A percentile compares a stretch with the other conserved stretches of the same genome.
Conservation (phyloP, 192 early-diverging fungal species). For the Coemansia sp. region DNA sequence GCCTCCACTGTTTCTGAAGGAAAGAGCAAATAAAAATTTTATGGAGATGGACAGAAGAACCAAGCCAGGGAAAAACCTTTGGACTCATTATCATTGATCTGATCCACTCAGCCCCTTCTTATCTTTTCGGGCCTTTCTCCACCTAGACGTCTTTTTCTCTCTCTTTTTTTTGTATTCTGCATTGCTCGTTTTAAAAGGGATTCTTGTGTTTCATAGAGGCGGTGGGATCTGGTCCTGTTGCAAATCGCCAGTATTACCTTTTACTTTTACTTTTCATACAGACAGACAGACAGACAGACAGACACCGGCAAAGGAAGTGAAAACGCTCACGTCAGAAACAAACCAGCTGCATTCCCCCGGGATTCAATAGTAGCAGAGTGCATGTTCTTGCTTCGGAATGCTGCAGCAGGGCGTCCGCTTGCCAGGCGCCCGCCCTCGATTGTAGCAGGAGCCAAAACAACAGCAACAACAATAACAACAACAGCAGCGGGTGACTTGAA, state of each 20-base stretch:
- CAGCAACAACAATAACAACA: too few species aligned
- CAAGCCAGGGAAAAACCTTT: too few species aligned
- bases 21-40: too few species aligned
- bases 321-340: not conserved
- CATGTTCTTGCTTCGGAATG: constrained; percentile 4
- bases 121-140: not conserved
- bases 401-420: not conserved
- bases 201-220: not conserved
- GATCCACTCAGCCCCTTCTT: too few species aligned
- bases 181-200: too few species aligned
- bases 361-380: not conserved
- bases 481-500: too few species aligned
- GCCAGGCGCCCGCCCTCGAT: not conserved
- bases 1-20: too few species aligned
- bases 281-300: too few species aligned
- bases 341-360: not conserved
- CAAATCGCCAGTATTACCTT: not conserved
- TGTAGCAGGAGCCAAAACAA: not conserved
- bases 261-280: not conserved
- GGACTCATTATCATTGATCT: too few species aligned
- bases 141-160: not conserved
- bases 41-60: too few species aligned
- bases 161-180: not conserved
- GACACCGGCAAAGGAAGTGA: too few species aligned
- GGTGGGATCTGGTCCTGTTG: not conserved